A percentile compares a stretch with the other conserved stretches of the same genome.
Conservation (phyloP, 164 flowering plant genomes). For the Aristolochia fimbriata region DNA sequence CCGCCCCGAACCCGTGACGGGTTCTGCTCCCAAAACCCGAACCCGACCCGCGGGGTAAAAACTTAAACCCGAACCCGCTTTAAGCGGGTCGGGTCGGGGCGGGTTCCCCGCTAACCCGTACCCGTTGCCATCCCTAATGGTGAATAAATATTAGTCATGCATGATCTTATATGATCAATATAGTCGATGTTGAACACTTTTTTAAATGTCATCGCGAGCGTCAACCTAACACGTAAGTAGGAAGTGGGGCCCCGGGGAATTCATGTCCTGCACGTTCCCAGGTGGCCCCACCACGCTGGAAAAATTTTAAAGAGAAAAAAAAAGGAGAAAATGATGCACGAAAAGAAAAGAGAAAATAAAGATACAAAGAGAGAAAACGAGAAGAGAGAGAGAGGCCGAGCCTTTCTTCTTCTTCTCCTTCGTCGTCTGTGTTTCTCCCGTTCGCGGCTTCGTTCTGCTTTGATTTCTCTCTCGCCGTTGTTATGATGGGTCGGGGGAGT, state of each 20-base stretch:
- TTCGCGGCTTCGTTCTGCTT: background rate
- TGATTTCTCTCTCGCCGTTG: background rate
- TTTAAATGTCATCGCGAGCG: too few relatives aligned
- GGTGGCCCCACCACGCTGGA: conserved; percentile 13
- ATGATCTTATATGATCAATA: too few relatives aligned
- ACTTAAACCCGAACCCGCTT: too few relatives aligned
- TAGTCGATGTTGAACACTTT: too few relatives aligned
- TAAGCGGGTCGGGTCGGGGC: too few relatives aligned
- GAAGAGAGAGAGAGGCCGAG: background rate
- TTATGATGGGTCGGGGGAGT: conserved; percentile 34
- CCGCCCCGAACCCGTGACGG: too few relatives aligned
- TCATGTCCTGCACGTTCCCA: conserved; percentile 32
- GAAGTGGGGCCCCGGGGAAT: conserved; percentile 19
- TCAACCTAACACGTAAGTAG: too few relatives aligned
- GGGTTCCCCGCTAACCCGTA: too few relatives aligned
- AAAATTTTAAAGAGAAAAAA: conserved; percentile 10
- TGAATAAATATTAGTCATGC: too few relatives aligned
- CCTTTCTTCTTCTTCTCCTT: conserved; percentile 3
- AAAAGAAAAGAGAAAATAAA: conserved; percentile 1
- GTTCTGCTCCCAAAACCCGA: too few relatives aligned
- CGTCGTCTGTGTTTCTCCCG: conserved; percentile 2
- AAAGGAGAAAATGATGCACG: conserved; percentile 9
- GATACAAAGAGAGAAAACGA: background rate
- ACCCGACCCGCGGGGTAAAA: too few relatives aligned
- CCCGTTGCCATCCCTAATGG: too few relatives aligned